phyloP scores from a whole-genome alignment of 495 filamentous ascomycete genomes.

The Podospora comata region DNA sequence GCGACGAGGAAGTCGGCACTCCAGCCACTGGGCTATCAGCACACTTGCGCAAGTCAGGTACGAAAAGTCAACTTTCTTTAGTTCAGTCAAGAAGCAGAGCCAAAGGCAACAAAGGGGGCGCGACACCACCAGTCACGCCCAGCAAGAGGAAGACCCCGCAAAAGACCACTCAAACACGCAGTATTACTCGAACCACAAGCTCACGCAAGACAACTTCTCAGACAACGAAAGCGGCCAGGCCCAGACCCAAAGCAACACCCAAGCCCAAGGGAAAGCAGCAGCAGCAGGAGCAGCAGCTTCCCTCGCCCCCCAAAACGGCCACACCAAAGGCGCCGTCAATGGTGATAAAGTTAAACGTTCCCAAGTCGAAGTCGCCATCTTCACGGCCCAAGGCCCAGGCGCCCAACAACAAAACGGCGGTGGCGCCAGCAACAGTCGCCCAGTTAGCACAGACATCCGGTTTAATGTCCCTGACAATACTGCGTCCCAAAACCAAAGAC shows the following conservation, averaged over 20 bases:
- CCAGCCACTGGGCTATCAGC: not conserved
- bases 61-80: conserved; percentile 9
- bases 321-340: not conserved
- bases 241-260: conserved; percentile 19
- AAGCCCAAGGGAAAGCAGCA: conserved; percentile 3
- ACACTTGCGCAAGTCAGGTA: not conserved
- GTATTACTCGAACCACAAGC: conserved; percentile 14
- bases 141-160: not conserved
- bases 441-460: not conserved
- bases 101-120: conserved; percentile 9
- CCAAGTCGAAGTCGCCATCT: not conserved
- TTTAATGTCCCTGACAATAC: not conserved
- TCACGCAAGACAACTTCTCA: conserved; percentile 15
- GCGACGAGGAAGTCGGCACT: not conserved
- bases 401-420: not conserved
- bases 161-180: conserved; percentile 7
- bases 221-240: conserved; percentile 13
- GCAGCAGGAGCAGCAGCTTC: not conserved
- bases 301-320: conserved; percentile 5
- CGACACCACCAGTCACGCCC: not conserved
- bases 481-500: not conserved
- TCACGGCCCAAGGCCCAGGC: not conserved
- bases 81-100: conserved; percentile 9
- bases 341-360: not conserved
- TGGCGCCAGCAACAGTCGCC: not conserved